Percentiles rank a stretch among this genome's conserved stretches.
phyloP scores from a whole-genome alignment of 306 rosid genomes.

The Acacia confusa region DNA sequence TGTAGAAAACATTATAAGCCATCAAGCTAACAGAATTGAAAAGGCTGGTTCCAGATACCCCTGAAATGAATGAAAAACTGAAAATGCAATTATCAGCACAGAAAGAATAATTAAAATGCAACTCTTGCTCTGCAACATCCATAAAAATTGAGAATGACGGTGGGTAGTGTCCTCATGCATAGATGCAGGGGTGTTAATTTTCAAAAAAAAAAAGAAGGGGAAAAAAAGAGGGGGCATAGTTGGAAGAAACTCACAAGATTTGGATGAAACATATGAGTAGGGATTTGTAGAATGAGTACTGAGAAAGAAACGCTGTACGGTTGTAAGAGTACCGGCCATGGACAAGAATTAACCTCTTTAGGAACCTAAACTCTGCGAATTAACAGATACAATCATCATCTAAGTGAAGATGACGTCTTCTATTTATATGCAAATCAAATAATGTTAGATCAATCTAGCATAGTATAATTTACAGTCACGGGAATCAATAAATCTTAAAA shows the following conservation, averaged over 20 bases:
- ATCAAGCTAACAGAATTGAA: slow-evolving; percentile 98
- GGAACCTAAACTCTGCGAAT: slow-evolving; percentile 89
- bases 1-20: slow-evolving; percentile 99
- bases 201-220: slow-evolving; percentile 8
- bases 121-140: slow-evolving; percentile 3
- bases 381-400: slow-evolving; percentile 32
- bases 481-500: slow-evolving; percentile 12
- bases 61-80: slow-evolving; percentile 98
- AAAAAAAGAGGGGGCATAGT: slow-evolving; percentile 2
- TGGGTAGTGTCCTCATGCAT: not conserved
- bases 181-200: slow-evolving; percentile 14
- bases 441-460: slow-evolving; percentile 25
- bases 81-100: slow-evolving; percentile 51
- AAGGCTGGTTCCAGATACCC: slow-evolving; percentile 98
- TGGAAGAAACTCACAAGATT: slow-evolving; percentile 75
- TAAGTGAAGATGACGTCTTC: slow-evolving; percentile 22
- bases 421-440: slow-evolving; percentile 21
- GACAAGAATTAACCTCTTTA: slow-evolving; percentile 89
- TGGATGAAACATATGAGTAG: slow-evolving; percentile 92
- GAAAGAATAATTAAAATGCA: slow-evolving; percentile 26
- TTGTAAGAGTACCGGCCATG: slow-evolving; percentile 99
- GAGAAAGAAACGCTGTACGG: slow-evolving; percentile 95
- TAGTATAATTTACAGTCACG: slow-evolving; percentile 8
- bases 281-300: slow-evolving; percentile 97
- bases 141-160: slow-evolving; percentile 21